Evolutionary conservation across 2,329 filamentous ascomycete species (phyloP).

Genomic region (Alternaria alternata): DNA sequence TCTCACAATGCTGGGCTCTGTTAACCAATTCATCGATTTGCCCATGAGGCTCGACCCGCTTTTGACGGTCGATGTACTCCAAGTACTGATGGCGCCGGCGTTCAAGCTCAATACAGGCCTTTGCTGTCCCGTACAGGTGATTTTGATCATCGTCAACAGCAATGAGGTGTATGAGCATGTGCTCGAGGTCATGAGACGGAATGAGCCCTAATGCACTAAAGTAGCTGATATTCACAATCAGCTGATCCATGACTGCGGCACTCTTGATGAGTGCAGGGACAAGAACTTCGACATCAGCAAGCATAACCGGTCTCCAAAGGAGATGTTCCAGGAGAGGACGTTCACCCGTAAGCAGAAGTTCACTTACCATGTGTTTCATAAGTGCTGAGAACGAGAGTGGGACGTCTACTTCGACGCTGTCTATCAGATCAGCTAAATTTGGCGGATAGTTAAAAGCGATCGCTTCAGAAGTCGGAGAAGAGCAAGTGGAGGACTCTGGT

Average conservation of each 20-base stretch:
- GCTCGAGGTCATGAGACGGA: neutral
- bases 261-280: constrained; percentile 7
- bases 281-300: constrained; percentile 11
- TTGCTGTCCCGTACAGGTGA: neutral
- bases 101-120: neutral
- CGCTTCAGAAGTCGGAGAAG: neutral
- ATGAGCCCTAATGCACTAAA: constrained; percentile 3
- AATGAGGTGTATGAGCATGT: constrained; percentile 8
- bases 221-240: constrained; percentile 13
- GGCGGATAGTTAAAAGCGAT: neutral
- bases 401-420: neutral
- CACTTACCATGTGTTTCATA: too few species aligned
- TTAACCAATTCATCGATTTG: neutral
- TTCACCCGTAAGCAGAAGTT: too few species aligned
- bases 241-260: neutral
- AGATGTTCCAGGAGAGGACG: constrained; percentile 6
- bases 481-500: neutral
- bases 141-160: constrained; percentile 2
- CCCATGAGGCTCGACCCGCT: neutral
- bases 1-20: neutral
- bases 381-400: too few species aligned
- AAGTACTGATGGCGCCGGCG: neutral
- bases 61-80: neutral
- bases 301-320: neutral
- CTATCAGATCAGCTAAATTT: neutral